phyloP scores from a whole-genome alignment of 805 yeast genomes.

The Scheffersomyces ergatensis region DNA sequence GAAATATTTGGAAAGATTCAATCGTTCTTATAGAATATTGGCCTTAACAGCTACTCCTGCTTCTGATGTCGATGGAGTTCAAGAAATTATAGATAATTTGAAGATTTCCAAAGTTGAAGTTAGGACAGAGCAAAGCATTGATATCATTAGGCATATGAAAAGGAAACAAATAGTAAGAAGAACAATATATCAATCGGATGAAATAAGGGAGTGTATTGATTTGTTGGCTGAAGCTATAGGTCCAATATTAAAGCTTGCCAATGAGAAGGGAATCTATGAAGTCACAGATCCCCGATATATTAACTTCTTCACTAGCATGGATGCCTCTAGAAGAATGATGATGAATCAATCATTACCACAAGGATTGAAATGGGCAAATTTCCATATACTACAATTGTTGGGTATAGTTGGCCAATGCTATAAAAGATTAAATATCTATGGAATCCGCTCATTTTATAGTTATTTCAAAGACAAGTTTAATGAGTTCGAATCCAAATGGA shows the following conservation, averaged over 20 bases:
- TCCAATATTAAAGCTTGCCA: conserved; percentile 65
- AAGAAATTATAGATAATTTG: conserved; percentile 74
- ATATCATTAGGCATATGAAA: conserved; percentile 78
- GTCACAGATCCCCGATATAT: conserved; percentile 64
- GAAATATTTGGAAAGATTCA: conserved; percentile 53
- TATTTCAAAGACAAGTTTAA: conserved; percentile 59
- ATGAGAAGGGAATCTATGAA: conserved; percentile 60
- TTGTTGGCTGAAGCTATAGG: conserved; percentile 60
- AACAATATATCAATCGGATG: conserved; percentile 50
- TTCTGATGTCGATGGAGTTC: conserved; percentile 81
- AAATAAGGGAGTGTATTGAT: conserved; percentile 54
- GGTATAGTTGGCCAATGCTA: conserved; percentile 72
- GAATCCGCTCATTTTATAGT: conserved; percentile 70
- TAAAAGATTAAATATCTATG: conserved; percentile 73
- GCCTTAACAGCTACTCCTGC: conserved; percentile 98
- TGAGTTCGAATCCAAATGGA: conserved; percentile 58
- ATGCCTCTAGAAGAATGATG: conserved; percentile 58
- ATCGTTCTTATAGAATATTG: conserved; percentile 62
- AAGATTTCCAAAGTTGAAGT: conserved; percentile 76
- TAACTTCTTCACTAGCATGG: conserved; percentile 70
- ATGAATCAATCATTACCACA: conserved; percentile 56
- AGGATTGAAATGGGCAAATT: conserved; percentile 73
- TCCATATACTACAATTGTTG: conserved; percentile 58
- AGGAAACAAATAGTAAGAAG: conserved; percentile 59
- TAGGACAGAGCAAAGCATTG: conserved; percentile 80